Evolutionary conservation across 176 grass and related monocot genomes (phyloP), one percentile per base, ranked within the genome.

Genomic region (Paspalum vaginatum): DNA sequence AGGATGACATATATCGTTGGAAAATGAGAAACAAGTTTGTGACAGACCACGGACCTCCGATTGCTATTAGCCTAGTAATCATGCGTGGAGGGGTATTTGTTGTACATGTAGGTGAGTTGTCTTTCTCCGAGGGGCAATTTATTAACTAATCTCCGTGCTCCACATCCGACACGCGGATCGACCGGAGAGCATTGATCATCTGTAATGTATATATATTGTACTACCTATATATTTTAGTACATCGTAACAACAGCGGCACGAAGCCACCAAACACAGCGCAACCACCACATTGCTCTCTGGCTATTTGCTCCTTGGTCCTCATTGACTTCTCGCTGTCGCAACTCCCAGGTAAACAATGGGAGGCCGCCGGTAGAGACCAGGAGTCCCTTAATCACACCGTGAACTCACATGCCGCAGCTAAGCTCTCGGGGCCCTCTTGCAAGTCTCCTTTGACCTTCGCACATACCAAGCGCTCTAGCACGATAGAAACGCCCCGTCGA

Each of bases 361-460:
- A 43, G n/a, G 17, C 8, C 8, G 6, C 11, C 5, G n/a, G 11
- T 13, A 13, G 64, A 45, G 65, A 21, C n/a, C n/a, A 42, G 75
- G 49, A 38, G 80, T 22, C 60, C 14, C 53, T 61, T 54, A 8
- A 46, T 70, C 55, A 45, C 74, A 43, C 4, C 10, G 65, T 46
- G 37, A 25, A 57, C 0, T 54, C 85, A 77, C 79, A 77, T 87
- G 84, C 6, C 40, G 46, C 20, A 16, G 67, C 67, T 1, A 46
- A 63, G 12, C 51, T 10, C 32, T 32, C 32, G 8, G 42, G 8
- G 8, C 1, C 21, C 44, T 72, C 38, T 37, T 14, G 11, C 32
- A 39, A 78, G 17, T 39, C 76, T 65, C 49, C 69, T 86, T 65
- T 86, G 69, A 80, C 77, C 27, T 73, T 32, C 1, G 3, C 16